phyloP scores from a whole-genome alignment of 2,329 filamentous ascomycete genomes.

The Epichloe scottii region DNA sequence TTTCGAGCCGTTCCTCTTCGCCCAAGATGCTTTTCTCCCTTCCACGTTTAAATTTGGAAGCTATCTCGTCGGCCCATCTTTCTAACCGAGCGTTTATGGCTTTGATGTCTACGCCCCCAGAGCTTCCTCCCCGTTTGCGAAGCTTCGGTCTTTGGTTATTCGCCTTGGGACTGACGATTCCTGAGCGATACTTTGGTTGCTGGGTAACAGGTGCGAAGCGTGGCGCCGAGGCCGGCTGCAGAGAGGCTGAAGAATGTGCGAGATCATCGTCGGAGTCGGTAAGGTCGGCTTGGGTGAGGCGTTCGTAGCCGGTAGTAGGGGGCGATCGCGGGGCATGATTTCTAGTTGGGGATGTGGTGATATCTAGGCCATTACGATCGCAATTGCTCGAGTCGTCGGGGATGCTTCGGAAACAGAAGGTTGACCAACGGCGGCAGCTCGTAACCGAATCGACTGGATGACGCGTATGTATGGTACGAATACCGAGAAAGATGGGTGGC shows the following conservation, averaged over 20 bases:
- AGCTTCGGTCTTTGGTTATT: conserved; percentile 26
- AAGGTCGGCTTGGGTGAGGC: conserved; percentile 70
- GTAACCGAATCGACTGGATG: not conserved
- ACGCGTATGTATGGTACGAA: not conserved
- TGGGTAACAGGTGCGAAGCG: conserved; percentile 53
- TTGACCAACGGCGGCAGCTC: not conserved
- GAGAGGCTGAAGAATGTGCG: conserved; percentile 39
- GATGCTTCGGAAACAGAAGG: too few relatives aligned
- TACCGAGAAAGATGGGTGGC: not conserved
- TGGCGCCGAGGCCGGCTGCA: conserved; percentile 44
- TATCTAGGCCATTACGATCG: conserved; percentile 2
- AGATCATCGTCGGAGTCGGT: conserved; percentile 58
- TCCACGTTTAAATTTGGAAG: conserved; percentile 85
- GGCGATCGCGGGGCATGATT: conserved; percentile 53
- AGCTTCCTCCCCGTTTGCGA: conserved; percentile 44
- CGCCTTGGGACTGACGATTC: conserved; percentile 43
- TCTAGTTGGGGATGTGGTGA: not conserved
- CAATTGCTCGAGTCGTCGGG: not conserved
- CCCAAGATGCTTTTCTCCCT: conserved; percentile 57
- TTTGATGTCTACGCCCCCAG: conserved; percentile 91
- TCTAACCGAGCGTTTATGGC: conserved; percentile 94
- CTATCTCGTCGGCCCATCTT: conserved; percentile 95
- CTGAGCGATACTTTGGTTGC: conserved; percentile 47
- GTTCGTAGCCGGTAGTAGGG: conserved; percentile 75
- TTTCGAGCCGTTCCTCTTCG: conserved; percentile 82